A percentile compares a stretch with the other conserved stretches of the same genome.
phyloP scores from a whole-genome alignment of 768 basidiomycete genomes.

The Psilocybe subaeruginosa region DNA sequence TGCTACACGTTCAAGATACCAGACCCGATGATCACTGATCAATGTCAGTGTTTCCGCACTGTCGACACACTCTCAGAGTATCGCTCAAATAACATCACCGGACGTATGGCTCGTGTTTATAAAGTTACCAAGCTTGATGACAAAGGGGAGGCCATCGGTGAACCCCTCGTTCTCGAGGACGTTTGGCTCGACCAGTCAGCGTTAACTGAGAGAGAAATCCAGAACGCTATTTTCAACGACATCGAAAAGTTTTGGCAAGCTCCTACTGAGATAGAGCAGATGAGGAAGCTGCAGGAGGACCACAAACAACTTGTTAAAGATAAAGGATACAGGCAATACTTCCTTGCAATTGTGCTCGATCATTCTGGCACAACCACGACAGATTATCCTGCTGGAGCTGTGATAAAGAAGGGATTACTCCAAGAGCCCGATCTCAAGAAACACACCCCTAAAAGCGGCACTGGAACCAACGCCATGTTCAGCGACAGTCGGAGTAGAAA shows the following conservation, averaged over 20 bases:
- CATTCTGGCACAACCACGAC: too few relatives aligned
- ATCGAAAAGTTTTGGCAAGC: neutral
- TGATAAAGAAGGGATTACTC: too few relatives aligned
- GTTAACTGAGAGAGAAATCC: neutral
- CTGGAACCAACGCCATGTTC: too few relatives aligned
- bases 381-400: too few relatives aligned
- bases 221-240: neutral
- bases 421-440: too few relatives aligned
- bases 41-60: neutral
- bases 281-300: neutral
- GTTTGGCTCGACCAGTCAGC: neutral
- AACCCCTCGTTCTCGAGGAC: neutral
- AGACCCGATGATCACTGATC: neutral
- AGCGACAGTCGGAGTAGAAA: too few relatives aligned
- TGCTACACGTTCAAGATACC: neutral
- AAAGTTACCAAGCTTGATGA: neutral
- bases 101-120: neutral
- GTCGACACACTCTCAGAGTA: neutral
- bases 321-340: neutral
- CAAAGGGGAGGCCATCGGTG: neutral
- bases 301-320: neutral
- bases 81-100: neutral
- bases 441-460: too few relatives aligned
- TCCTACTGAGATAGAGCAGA: neutral
- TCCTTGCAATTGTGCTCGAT: too few relatives aligned